phyloP scores from a whole-genome alignment of 2,329 filamentous ascomycete species.

The Sporothrix luriei region DNA sequence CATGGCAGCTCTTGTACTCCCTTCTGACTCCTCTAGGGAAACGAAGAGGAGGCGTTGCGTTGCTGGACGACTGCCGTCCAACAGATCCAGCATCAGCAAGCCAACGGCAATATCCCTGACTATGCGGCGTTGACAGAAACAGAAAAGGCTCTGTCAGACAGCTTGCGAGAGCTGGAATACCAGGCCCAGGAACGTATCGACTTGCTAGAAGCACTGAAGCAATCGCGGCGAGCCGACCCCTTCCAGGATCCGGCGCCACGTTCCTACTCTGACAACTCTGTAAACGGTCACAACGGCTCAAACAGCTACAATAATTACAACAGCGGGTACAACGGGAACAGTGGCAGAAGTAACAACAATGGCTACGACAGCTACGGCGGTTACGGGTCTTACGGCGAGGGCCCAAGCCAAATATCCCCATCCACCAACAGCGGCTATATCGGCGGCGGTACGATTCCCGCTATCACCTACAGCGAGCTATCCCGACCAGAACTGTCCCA shows the following conservation, averaged over 20 bases:
- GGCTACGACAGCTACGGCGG: slow-evolving; percentile 3
- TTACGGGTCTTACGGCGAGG: slow-evolving; percentile 5
- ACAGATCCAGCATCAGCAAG: slow-evolving; percentile 83
- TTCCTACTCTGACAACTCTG: background rate
- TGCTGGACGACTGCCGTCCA: slow-evolving; percentile 89
- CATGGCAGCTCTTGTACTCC: background rate
- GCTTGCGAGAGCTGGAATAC: slow-evolving; percentile 77
- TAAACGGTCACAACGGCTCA: background rate
- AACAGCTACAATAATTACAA: slow-evolving; percentile 11
- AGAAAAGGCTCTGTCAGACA: slow-evolving; percentile 79
- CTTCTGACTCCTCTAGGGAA: slow-evolving; percentile 62
- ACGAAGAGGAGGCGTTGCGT: slow-evolving; percentile 85
- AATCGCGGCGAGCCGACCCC: slow-evolving; percentile 57
- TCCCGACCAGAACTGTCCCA: slow-evolving; percentile 58
- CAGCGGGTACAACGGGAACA: slow-evolving; percentile 8
- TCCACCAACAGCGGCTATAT: slow-evolving; percentile 59
- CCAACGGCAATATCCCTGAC: slow-evolving; percentile 53
- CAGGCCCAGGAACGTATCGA: slow-evolving; percentile 95
- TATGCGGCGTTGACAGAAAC: slow-evolving; percentile 64
- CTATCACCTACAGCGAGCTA: slow-evolving; percentile 77
- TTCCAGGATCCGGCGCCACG: slow-evolving; percentile 32
- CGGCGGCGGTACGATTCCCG: slow-evolving; percentile 78
- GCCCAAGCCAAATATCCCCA: background rate
- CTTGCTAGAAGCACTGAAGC: slow-evolving; percentile 76
- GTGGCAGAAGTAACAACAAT: background rate